Percentiles rank a stretch among this genome's conserved stretches.
Conservation (phyloP, 2,329 filamentous ascomycete genomes). For the Calonectria crousiana region DNA sequence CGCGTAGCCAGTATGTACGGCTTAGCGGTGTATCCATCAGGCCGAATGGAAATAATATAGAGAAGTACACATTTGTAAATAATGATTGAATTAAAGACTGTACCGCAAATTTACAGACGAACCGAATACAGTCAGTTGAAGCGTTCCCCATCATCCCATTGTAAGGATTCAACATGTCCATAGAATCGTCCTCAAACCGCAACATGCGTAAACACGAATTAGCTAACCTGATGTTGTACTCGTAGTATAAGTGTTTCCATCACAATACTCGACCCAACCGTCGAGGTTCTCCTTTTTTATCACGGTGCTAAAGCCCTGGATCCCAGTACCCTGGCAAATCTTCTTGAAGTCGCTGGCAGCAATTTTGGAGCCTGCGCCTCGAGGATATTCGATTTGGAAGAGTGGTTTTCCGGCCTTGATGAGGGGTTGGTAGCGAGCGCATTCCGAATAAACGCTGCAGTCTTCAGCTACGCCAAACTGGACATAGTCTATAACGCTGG, state of each 20-base stretch:
- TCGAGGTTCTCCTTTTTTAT: neutral
- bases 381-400: conserved; percentile 79
- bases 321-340: neutral
- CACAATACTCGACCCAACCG: neutral
- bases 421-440: conserved; percentile 68
- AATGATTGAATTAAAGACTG: neutral
- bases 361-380: conserved; percentile 54
- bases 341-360: neutral
- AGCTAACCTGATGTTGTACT: neutral
- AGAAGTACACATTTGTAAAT: no score
- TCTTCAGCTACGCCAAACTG: conserved; percentile 79
- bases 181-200: neutral
- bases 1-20: no score
- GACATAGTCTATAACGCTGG: conserved; percentile 59
- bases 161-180: neutral
- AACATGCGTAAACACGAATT: neutral
- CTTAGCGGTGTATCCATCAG: no score
- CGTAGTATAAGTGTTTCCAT: neutral
- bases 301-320: neutral
- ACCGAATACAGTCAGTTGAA: neutral
- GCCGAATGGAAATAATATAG: no score
- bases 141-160: neutral
- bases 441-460: conserved; percentile 73
- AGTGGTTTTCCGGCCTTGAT: conserved; percentile 73
- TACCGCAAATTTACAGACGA: neutral